phyloP scores from a whole-genome alignment of 768 basidiomycete genomes.

The Lactarius tabidus region DNA sequence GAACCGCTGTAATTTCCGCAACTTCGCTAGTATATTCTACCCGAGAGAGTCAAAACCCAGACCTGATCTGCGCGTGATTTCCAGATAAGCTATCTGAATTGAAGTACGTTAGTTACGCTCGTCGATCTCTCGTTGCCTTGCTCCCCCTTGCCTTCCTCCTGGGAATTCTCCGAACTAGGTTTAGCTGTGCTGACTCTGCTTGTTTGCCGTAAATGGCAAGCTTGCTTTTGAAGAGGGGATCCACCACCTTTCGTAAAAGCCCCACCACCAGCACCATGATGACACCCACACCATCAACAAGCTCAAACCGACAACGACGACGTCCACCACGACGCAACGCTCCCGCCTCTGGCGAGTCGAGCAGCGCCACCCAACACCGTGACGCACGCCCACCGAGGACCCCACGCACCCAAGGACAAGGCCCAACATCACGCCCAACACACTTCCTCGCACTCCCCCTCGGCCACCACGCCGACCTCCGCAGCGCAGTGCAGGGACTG shows the following conservation, averaged over 20 bases:
- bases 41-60: background rate
- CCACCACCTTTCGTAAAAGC: background rate
- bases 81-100: background rate
- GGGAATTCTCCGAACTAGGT: background rate
- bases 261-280: background rate
- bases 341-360: background rate
- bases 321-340: background rate
- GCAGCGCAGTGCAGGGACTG: constrained; percentile 29
- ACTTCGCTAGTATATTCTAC: constrained; percentile 13
- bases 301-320: background rate
- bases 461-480: constrained; percentile 34
- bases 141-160: background rate
- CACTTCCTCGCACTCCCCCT: constrained; percentile 24
- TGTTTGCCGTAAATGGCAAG: background rate
- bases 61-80: background rate
- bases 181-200: background rate
- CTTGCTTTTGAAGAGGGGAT: background rate
- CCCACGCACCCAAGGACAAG: background rate
- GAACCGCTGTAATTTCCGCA: constrained; percentile 15
- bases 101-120: background rate
- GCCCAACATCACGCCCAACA: background rate
- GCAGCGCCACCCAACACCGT: background rate
- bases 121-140: background rate
- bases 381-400: background rate
- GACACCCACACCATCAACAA: constrained; percentile 1